Percentiles rank a stretch among this genome's conserved stretches.
Evolutionary conservation across 1,139 yeast species (phyloP).

Genomic region (Pneumocystis sp.): DNA sequence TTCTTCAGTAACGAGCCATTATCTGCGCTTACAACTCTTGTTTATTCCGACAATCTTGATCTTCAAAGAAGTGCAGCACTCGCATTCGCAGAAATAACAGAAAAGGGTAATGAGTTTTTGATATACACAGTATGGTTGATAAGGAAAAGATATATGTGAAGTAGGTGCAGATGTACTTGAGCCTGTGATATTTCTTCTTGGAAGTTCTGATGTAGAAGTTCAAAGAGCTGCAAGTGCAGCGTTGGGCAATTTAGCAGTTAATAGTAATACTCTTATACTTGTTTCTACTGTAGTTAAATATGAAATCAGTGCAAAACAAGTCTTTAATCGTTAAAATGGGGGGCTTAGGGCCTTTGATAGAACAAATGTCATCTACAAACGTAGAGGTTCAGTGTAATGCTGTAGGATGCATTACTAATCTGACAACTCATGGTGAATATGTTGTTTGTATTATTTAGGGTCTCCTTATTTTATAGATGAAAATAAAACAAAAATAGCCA

Average conservation of each 20-base stretch:
- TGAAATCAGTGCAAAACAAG: constrained; percentile 51
- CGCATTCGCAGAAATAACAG: constrained; percentile 97
- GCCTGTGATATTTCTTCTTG: constrained; percentile 76
- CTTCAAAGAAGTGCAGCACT: constrained; percentile 93
- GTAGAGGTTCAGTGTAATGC: constrained; percentile 98
- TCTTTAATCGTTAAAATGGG: constrained; percentile 93
- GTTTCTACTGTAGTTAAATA: neutral
- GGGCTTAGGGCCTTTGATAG: constrained; percentile 84
- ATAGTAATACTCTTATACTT: constrained; percentile 26
- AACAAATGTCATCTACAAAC: constrained; percentile 94
- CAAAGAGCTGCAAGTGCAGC: constrained; percentile 99
- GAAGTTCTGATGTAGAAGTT: constrained; percentile 80
- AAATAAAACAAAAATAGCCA: constrained; percentile 87
- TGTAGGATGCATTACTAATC: constrained; percentile 93
- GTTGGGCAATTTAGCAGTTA: constrained; percentile 88
- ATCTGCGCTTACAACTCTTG: constrained; percentile 79
- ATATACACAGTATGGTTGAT: neutral
- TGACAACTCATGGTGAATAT: constrained; percentile 62
- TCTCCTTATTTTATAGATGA: constrained; percentile 37
- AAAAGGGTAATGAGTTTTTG: constrained; percentile 33
- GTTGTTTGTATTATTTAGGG: neutral
- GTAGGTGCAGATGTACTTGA: constrained; percentile 84
- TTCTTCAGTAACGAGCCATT: constrained; percentile 64
- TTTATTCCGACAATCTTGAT: constrained; percentile 86
- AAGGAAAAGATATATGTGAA: constrained; percentile 49